These are phyloP conservation scores for Arachnomyces sp. DNA, from an alignment of 2,329 filamentous ascomycete genomes.

Conservation along the genomic window DNA sequence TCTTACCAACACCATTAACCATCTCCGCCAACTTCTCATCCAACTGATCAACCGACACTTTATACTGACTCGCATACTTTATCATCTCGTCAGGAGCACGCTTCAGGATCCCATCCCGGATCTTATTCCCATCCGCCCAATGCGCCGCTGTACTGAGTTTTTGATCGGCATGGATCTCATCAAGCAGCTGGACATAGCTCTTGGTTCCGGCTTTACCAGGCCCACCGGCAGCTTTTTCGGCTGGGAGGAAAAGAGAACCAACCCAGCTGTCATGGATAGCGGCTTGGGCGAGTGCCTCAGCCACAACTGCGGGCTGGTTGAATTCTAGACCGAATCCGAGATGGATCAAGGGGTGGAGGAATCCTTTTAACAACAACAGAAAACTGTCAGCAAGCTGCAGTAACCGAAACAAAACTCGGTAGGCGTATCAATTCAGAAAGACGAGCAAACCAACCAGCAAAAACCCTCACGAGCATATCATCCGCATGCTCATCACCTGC, in stretches of 20 bases:
- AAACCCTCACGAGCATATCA: conserved; percentile 62
- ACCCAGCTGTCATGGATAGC: conserved; percentile 59
- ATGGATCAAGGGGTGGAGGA: conserved; percentile 76
- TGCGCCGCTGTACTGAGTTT: conserved; percentile 49
- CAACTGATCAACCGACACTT: conserved; percentile 50
- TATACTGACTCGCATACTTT: conserved; percentile 52
- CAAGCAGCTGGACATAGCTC: conserved; percentile 48
- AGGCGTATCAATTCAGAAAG: not conserved
- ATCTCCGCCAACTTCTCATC: conserved; percentile 57
- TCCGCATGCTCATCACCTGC: conserved; percentile 57
- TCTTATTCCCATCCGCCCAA: conserved; percentile 53
- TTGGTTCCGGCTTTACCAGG: conserved; percentile 25
- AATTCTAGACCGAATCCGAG: conserved; percentile 81
- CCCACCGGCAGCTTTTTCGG: conserved; percentile 28
- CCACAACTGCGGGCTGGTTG: conserved; percentile 70
- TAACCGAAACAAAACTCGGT: not conserved
- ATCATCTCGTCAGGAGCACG: conserved; percentile 59
- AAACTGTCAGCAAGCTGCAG: conserved; percentile 3
- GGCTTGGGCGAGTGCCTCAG: conserved; percentile 70
- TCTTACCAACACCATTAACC: conserved; percentile 55
- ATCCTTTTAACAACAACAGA: conserved; percentile 39
- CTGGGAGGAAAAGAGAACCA: conserved; percentile 42
- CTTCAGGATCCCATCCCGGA: conserved; percentile 60
- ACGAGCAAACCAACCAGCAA: conserved; percentile 43
- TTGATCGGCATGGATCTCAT: conserved; percentile 50